Evolutionary conservation across 495 filamentous ascomycete species (phyloP), one percentile per base, ranked within the genome.

Genomic region (Massariosphaeria phaeospora): DNA sequence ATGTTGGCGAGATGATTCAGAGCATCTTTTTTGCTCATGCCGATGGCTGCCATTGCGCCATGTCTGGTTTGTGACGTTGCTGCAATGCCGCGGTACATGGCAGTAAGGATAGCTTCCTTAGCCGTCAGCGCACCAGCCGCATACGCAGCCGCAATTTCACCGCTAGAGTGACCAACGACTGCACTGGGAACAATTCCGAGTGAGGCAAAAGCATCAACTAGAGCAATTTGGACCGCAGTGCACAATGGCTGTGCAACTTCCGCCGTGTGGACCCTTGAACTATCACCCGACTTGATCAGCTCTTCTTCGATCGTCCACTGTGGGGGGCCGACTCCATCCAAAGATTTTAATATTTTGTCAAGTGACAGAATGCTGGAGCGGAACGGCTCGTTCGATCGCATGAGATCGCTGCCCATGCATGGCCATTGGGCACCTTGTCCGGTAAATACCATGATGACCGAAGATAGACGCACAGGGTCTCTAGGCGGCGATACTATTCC

Each of bases 361-460:
- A 52, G 18, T 5, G n/a, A 21, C n/a, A 5, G 0, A 13, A 57
- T 31, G 23, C n/a, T 31, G 2, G 24, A 9, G 36, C 15, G 34
- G 35, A 57, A 49, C 13, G 24, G 3, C 11, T 24, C 24, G 27
- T 42, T 15, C 1, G 24, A 9, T 9, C 15, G 20, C 1, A 31
- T 20, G 4, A 51, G 24, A 1, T 41, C 18, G 2, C 10, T 3
- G 3, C 45, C 55, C 47, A 58, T 52, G 6, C 30, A 26, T 2
- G 55, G 24, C 55, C 55, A 58, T 20, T 43, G 36, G 3, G 38
- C 65, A 57, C 60, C 60, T 46, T 64, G 51, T 0, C 61, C 61
- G 26, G 61, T 64, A 27, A 61, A 64, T 45, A 61, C 36, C 15
- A 18, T 41, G n/a, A 52, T 3, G 36, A 23, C n/a, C 11, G 10